Evolutionary conservation across 768 basidiomycete genomes (phyloP).

Genomic region (Rhodosporidiobolus sp.): DNA sequence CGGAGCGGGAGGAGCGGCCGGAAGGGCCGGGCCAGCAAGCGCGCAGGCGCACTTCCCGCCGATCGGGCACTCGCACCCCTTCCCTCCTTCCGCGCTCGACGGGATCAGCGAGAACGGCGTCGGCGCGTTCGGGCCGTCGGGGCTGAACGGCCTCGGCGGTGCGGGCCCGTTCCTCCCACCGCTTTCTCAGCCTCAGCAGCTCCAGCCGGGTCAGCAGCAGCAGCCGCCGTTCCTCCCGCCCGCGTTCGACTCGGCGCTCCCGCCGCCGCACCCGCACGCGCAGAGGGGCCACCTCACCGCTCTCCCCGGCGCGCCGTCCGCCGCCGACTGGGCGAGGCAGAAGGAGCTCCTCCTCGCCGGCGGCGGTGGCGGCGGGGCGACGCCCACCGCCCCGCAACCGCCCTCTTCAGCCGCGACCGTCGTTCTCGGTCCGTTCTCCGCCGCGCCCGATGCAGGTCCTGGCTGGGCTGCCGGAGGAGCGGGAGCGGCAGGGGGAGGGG

Average conservation of each 20-base stretch:
- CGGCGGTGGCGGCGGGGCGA: neutral
- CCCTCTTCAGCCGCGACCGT: neutral
- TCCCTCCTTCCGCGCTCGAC: conserved; percentile 11
- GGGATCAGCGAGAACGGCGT: conserved; percentile 30
- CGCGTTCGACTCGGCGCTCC: neutral
- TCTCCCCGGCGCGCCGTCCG: conserved; percentile 15
- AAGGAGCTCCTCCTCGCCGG: conserved; percentile 33
- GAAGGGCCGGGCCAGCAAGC: conserved; percentile 60
- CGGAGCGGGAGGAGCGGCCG: no score
- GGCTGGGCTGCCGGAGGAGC: no score
- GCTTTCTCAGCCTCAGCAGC: conserved; percentile 7
- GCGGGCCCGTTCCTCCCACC: neutral
- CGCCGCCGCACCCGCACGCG: neutral
- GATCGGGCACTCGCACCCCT: conserved; percentile 50
- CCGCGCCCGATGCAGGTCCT: conserved; percentile 3
- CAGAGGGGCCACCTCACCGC: conserved; percentile 26
- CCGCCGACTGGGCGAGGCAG: conserved; percentile 29
- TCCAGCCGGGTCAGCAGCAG: conserved; percentile 9
- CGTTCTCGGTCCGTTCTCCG: conserved; percentile 13
- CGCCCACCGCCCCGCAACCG: neutral
- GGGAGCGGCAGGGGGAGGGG: neutral
- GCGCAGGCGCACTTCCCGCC: conserved; percentile 55
- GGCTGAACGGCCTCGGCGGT: neutral
- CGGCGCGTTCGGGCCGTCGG: no score
- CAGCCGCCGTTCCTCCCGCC: neutral